Evolutionary conservation across 2,329 filamentous ascomycete genomes (phyloP).

Genomic region (Fusarium cicatricum): DNA sequence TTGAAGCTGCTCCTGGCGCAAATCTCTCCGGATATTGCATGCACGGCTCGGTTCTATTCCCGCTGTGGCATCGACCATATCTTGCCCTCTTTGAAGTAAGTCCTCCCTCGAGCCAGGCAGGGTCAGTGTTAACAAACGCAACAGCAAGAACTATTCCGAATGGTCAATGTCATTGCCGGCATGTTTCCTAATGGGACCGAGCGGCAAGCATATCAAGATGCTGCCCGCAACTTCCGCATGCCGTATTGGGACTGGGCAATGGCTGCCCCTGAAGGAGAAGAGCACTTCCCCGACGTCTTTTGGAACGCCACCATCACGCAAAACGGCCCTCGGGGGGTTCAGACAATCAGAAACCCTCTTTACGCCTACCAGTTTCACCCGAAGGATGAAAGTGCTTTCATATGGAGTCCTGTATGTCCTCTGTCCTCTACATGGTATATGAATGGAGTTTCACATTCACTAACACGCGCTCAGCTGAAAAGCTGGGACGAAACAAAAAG

Average conservation of each 20-base stretch:
- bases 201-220: constrained; percentile 58
- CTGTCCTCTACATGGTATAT: constrained; percentile 39
- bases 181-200: constrained; percentile 57
- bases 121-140: constrained; percentile 19
- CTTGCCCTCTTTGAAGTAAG: constrained; percentile 67
- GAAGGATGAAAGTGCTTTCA: constrained; percentile 65
- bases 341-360: constrained; percentile 68
- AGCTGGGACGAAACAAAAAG: constrained; percentile 68
- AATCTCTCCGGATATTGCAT: constrained; percentile 75
- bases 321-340: constrained; percentile 63
- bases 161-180: constrained; percentile 54
- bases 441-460: neutral
- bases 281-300: constrained; percentile 55
- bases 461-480: constrained; percentile 56
- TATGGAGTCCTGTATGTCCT: constrained; percentile 64
- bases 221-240: constrained; percentile 61
- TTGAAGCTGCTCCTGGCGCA: constrained; percentile 59
- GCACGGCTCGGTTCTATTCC: constrained; percentile 79
- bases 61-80: constrained; percentile 86
- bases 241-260: constrained; percentile 69
- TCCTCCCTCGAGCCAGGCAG: neutral
- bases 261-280: constrained; percentile 56
- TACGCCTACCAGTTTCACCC: constrained; percentile 69
- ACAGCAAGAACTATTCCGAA: constrained; percentile 50
- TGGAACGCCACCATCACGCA: constrained; percentile 61